These are phyloP conservation scores for Aspergillus vadensis DNA, from an alignment of 2,329 filamentous ascomycete genomes.

Conservation along the genomic window DNA sequence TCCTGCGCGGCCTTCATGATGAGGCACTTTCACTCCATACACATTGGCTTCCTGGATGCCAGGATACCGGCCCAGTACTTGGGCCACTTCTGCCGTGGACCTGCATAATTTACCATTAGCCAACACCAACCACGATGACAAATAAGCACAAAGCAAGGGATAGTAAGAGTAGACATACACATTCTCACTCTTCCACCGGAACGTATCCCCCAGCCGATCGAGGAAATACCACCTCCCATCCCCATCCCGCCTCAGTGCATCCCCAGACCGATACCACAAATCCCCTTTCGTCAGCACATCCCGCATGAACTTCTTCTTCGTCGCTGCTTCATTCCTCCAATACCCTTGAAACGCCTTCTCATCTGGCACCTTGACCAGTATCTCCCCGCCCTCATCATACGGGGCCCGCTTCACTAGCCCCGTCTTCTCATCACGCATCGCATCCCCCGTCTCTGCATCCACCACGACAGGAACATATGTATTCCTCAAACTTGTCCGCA, in stretches of 20 bases:
- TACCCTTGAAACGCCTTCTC: constrained; percentile 68
- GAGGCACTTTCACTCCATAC: constrained; percentile 66
- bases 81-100: constrained; percentile 65
- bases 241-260: constrained; percentile 61
- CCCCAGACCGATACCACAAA: constrained; percentile 68
- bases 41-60: constrained; percentile 68
- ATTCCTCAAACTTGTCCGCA: constrained; percentile 56
- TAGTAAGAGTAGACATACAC: constrained; percentile 45
- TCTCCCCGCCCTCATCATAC: constrained; percentile 73
- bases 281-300: constrained; percentile 70
- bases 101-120: constrained; percentile 13
- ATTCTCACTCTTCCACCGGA: constrained; percentile 73
- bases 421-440: constrained; percentile 66
- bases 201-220: constrained; percentile 72
- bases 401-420: constrained; percentile 66
- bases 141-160: background rate
- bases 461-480: constrained; percentile 67
- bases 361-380: constrained; percentile 64
- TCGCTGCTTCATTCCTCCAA: constrained; percentile 67
- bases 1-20: constrained; percentile 69
- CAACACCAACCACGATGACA: background rate
- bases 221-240: constrained; percentile 72
- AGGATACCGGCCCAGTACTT: constrained; percentile 61
- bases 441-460: constrained; percentile 68
- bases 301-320: constrained; percentile 64